A percentile compares a stretch with the other conserved stretches of the same genome.
Evolutionary conservation across 495 filamentous ascomycete genomes (phyloP).

Genomic region (Aspergillus indologenus): DNA sequence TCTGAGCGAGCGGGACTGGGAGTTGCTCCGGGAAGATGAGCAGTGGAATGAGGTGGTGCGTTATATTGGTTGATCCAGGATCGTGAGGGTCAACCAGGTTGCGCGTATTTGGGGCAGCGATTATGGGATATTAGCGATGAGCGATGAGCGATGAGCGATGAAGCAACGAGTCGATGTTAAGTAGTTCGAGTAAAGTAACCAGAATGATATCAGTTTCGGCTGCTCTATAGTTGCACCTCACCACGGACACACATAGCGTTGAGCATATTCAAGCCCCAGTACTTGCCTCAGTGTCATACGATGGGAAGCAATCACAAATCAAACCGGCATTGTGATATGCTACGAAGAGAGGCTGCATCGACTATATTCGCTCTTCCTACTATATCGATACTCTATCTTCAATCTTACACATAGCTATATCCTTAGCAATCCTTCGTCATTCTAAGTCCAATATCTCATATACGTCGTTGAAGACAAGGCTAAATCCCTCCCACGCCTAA

Average conservation of each 20-base stretch:
- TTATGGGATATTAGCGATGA: background rate
- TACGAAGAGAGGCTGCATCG: background rate
- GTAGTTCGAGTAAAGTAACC: background rate
- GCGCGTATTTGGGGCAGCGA: background rate
- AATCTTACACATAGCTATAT: too few relatives aligned
- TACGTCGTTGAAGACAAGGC: too few relatives aligned
- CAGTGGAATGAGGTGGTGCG: slow-evolving; percentile 21
- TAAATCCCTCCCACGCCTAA: too few relatives aligned
- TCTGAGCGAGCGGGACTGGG: slow-evolving; percentile 24
- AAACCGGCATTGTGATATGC: background rate
- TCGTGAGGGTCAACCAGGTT: background rate
- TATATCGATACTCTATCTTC: too few relatives aligned
- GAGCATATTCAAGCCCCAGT: background rate
- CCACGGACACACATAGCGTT: background rate
- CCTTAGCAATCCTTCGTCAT: too few relatives aligned
- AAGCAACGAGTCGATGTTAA: background rate
- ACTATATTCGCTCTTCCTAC: too few relatives aligned
- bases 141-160: background rate
- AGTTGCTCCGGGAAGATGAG: slow-evolving; percentile 20
- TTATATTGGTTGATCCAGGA: slow-evolving; percentile 4
- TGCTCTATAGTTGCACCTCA: background rate
- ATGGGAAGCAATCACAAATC: background rate
- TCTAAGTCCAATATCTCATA: too few relatives aligned
- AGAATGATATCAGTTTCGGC: background rate
- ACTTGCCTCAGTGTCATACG: background rate